Evolutionary conservation across 148 eudicot species (phyloP).

Genomic region (Camellia sinensis): DNA sequence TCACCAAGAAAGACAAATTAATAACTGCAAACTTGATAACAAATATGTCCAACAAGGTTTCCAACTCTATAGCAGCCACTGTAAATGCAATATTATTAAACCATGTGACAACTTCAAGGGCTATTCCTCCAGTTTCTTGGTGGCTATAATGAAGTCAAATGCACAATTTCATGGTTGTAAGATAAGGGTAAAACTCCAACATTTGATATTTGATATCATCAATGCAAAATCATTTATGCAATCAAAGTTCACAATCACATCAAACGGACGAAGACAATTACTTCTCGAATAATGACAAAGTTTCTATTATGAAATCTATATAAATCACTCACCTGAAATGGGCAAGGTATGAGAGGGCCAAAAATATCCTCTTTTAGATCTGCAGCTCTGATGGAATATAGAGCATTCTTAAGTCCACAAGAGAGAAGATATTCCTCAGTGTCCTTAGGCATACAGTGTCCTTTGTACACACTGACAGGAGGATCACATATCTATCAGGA

Average conservation of each 20-base stretch:
- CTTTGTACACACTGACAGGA: constrained; percentile 86
- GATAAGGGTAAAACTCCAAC: not conserved
- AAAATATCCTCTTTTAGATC: constrained; percentile 71
- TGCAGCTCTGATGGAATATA: constrained; percentile 76
- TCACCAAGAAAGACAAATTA: not conserved
- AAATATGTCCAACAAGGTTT: not conserved
- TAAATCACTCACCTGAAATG: constrained; percentile 47
- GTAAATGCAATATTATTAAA: too few species aligned
- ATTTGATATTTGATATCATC: not conserved
- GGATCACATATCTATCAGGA: constrained; percentile 59
- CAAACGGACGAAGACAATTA: not conserved
- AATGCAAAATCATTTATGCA: not conserved
- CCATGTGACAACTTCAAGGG: too few species aligned
- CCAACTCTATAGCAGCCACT: not conserved
- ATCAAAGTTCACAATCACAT: not conserved
- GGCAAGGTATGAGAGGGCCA: constrained; percentile 70
- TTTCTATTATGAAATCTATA: not conserved
- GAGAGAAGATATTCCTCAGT: constrained; percentile 63
- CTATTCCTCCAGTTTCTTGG: not conserved
- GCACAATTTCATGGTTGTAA: not conserved
- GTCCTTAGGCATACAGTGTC: constrained; percentile 60
- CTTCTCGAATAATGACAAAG: not conserved
- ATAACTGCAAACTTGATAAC: not conserved
- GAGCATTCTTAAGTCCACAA: constrained; percentile 75
- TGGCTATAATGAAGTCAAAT: not conserved